Evolutionary conservation across 2,329 filamentous ascomycete genomes (phyloP).

Genomic region (Botryotinia calthae): DNA sequence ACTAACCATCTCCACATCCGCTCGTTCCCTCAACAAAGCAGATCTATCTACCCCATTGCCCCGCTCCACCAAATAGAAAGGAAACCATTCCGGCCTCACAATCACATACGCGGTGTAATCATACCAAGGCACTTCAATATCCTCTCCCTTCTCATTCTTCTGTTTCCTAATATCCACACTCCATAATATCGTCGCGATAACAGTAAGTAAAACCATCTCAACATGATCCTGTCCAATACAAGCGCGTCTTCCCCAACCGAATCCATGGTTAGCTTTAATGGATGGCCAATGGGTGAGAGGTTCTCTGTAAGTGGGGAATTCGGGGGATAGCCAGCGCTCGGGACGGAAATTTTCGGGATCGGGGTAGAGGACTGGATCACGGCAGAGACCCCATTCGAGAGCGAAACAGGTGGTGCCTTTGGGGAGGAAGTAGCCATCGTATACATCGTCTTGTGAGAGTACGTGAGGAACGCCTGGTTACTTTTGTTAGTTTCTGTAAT

Average conservation of each 20-base stretch:
- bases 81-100: conserved; percentile 18
- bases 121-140: conserved; percentile 5
- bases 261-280: conserved; percentile 45
- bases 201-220: conserved; percentile 31
- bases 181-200: conserved; percentile 17
- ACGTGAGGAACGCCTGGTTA: conserved; percentile 54
- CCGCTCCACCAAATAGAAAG: conserved; percentile 11
- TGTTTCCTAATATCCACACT: conserved; percentile 8
- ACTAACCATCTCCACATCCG: conserved; percentile 14
- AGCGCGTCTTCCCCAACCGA: conserved; percentile 53
- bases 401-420: conserved; percentile 41
- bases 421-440: conserved; percentile 40
- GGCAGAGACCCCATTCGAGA: conserved; percentile 30
- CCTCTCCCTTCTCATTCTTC: conserved; percentile 7
- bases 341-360: conserved; percentile 46
- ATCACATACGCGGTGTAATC: conserved; percentile 18
- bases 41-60: neutral
- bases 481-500: conserved; percentile 26
- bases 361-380: conserved; percentile 41
- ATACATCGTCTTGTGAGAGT: conserved; percentile 53
- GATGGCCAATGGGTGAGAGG: conserved; percentile 42
- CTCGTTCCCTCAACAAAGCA: neutral
- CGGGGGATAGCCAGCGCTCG: conserved; percentile 24
- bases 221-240: conserved; percentile 52
- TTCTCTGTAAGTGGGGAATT: conserved; percentile 40